Percentiles rank a stretch among this genome's conserved stretches.
Conservation (phyloP, 2,329 filamentous ascomycete genomes). For the Malbranchea cinnamomea region DNA sequence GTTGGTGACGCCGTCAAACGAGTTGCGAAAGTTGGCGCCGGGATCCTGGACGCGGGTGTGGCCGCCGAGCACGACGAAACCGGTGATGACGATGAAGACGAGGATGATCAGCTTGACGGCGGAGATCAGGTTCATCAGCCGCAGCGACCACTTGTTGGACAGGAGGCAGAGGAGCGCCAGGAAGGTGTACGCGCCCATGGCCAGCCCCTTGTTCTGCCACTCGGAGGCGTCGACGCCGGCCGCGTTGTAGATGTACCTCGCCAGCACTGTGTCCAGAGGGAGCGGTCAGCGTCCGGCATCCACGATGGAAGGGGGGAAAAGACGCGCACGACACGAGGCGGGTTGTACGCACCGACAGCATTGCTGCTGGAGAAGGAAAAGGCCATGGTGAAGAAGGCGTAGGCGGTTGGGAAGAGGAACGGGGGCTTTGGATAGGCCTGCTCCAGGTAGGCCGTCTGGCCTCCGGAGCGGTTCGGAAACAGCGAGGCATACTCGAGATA, state of each 20-base stretch:
- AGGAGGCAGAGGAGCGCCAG: conserved; percentile 38
- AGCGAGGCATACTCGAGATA: conserved; percentile 51
- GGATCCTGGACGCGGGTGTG: conserved; percentile 25
- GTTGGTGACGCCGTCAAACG: neutral
- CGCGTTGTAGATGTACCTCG: conserved; percentile 48
- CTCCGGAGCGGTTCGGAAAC: conserved; percentile 51
- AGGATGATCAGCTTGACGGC: conserved; percentile 46
- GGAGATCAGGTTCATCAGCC: conserved; percentile 42
- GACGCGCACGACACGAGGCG: conserved; percentile 12
- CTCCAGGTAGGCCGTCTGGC: conserved; percentile 53
- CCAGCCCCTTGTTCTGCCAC: conserved; percentile 56
- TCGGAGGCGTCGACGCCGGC: conserved; percentile 34
- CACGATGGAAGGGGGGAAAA: too few species aligned
- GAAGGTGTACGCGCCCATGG: conserved; percentile 47
- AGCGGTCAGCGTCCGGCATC: too few species aligned
- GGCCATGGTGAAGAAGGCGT: conserved; percentile 48
- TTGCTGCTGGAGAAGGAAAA: conserved; percentile 54
- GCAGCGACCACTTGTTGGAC: conserved; percentile 43
- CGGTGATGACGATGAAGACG: conserved; percentile 47
- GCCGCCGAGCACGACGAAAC: conserved; percentile 47
- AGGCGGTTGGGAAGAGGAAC: conserved; percentile 49
- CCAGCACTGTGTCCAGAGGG: conserved; percentile 44
- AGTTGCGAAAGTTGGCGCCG: neutral
- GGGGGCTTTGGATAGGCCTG: conserved; percentile 50
- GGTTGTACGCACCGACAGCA: conserved; percentile 32